These are phyloP conservation scores for Scytalidium lignicola DNA, from an alignment of 2,329 filamentous ascomycete genomes.

Conservation along the genomic window DNA sequence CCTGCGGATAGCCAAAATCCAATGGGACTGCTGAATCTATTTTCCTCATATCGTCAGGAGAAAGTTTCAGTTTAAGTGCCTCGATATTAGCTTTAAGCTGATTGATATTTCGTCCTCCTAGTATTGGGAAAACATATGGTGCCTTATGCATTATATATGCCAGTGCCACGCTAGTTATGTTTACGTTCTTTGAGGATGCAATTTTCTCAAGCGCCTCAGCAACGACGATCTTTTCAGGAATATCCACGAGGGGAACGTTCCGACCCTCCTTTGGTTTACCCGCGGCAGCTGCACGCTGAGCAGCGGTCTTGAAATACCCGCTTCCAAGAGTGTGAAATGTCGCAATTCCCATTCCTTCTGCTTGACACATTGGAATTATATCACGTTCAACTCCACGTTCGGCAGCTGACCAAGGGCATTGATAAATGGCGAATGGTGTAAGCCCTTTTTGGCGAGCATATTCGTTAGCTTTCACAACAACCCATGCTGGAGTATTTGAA, in stretches of 20 bases:
- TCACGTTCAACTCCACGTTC: slow-evolving; percentile 56
- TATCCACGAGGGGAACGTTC: neutral
- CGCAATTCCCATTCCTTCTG: slow-evolving; percentile 46
- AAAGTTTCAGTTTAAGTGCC: slow-evolving; percentile 45
- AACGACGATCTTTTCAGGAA: slow-evolving; percentile 27
- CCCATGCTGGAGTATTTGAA: slow-evolving; percentile 62
- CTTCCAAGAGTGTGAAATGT: slow-evolving; percentile 37
- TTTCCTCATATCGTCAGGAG: slow-evolving; percentile 44
- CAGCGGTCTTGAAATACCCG: slow-evolving; percentile 29
- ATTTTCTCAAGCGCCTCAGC: slow-evolving; percentile 53
- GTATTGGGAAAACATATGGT: slow-evolving; percentile 52
- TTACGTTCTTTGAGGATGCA: slow-evolving; percentile 46
- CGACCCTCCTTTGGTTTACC: slow-evolving; percentile 10
- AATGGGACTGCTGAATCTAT: slow-evolving; percentile 43
- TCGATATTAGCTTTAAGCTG: slow-evolving; percentile 53
- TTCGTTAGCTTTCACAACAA: slow-evolving; percentile 58
- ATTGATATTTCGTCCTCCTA: slow-evolving; percentile 51
- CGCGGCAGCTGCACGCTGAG: slow-evolving; percentile 32
- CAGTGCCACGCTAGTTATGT: slow-evolving; percentile 47
- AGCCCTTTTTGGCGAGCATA: slow-evolving; percentile 63
- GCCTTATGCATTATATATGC: slow-evolving; percentile 54
- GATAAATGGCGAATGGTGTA: slow-evolving; percentile 57
- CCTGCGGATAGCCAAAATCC: slow-evolving; percentile 7
- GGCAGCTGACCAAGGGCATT: slow-evolving; percentile 55
- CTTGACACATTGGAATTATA: slow-evolving; percentile 50